Evolutionary conservation across 2,329 filamentous ascomycete species (phyloP).

Genomic region (Claviceps sorghi): DNA sequence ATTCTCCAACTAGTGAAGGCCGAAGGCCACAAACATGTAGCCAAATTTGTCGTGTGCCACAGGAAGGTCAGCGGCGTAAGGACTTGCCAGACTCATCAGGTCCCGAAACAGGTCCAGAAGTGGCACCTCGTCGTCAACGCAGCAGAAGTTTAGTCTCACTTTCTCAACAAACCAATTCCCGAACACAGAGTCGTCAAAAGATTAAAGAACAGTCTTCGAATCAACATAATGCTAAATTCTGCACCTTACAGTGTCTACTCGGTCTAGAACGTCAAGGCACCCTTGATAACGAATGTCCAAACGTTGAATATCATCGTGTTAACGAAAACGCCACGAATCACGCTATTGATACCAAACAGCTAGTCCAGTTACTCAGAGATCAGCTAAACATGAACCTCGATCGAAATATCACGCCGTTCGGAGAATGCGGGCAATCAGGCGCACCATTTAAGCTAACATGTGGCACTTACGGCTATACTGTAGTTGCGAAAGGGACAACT

Average conservation of each 20-base stretch:
- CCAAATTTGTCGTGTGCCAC: not conserved
- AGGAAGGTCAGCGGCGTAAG: not conserved
- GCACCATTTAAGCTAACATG: slow-evolving; percentile 3
- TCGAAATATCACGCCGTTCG: slow-evolving; percentile 1
- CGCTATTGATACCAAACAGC: not conserved
- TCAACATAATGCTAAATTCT: not conserved
- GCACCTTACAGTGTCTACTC: not conserved
- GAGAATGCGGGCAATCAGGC: not conserved
- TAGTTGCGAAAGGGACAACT: slow-evolving; percentile 4
- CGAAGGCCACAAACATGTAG: not conserved
- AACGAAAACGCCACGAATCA: not conserved
- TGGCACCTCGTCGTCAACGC: not conserved
- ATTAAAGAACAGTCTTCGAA: not conserved
- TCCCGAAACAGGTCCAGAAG: not conserved
- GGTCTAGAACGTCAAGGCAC: not conserved
- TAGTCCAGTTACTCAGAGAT: not conserved
- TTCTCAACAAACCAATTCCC: not conserved
- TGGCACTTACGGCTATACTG: slow-evolving; percentile 3
- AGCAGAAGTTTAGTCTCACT: not conserved
- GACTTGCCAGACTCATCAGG: not conserved
- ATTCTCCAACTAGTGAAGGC: not conserved
- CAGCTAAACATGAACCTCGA: slow-evolving; percentile 2
- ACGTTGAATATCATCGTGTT: not conserved
- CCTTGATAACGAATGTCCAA: slow-evolving; percentile 1
- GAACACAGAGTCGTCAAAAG: not conserved